Evolutionary conservation across 140 eudicot genomes (phyloP), one percentile per base, ranked within the genome.

Genomic region (Oenanthe javanica): DNA sequence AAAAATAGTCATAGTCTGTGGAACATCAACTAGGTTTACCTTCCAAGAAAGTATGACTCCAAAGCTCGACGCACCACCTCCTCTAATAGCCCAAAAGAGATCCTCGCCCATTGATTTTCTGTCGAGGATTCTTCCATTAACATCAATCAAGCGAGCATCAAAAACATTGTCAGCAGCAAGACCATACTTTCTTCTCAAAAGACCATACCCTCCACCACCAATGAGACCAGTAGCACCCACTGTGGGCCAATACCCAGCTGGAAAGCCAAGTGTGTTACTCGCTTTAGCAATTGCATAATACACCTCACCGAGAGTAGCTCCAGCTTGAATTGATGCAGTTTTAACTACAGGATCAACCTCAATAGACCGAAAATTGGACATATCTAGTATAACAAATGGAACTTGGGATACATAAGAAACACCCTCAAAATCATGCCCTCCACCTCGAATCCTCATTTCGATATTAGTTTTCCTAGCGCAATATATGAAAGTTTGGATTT

Each of bases 51-150:
- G 77, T 43, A 88, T 64, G 3, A 88, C 85, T 46, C 87, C 89
- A 52, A 83, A 88, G 67, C 91, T 85, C 25, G 83, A 83, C 10
- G 79, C 91, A 4, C 86, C 91, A 6, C 84, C 91, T 42, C 91
- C 91, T 51, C 89, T 75, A 71, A 71, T 71, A 2, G 76, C 76
- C 76, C 91, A 87, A 75, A 87, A 87, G 31, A 88, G 78, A 36
- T 88, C 91, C 36, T 88, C 91, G 4, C 91, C 76, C 76, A 72
- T 72, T 72, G 76, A 42, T 40, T 38, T 42, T 8, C 31, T 38
- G 4, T 72, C 5, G 14, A 72, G 51, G 40, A 72, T 72, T 42
- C 12, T 71, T 7, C 77, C 77, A 72, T 72, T 43, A 21, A 72
- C 77, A 18, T 72, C 52, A 23, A 72, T 72, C 27, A 72, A 6